Conservation (phyloP, 306 rosid genomes). For the Quercus ilex region DNA sequence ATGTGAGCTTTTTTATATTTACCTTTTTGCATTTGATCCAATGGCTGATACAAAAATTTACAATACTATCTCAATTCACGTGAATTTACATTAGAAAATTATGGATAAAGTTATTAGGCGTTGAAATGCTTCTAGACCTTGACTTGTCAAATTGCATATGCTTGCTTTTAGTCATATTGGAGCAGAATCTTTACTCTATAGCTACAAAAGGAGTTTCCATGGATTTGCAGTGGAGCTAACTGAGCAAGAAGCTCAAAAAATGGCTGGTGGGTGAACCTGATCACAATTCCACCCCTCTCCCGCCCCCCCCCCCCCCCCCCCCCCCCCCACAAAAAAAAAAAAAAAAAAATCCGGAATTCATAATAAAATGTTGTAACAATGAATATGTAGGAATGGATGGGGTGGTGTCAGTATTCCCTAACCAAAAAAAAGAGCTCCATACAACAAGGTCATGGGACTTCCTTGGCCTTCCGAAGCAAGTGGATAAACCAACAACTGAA, state of each 20-base stretch:
- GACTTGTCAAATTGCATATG: background rate
- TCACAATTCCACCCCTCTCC: background rate
- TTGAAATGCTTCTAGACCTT: background rate
- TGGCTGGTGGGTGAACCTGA: conserved; percentile 24
- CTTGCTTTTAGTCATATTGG: conserved; percentile 11
- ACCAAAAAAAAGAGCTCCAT: conserved; percentile 22
- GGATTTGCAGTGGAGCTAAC: conserved; percentile 44
- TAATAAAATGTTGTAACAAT: background rate
- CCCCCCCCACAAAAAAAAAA: background rate
- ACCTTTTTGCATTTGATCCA: no score
- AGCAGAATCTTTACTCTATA: conserved; percentile 21
- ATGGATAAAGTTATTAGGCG: background rate
- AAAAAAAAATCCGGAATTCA: background rate
- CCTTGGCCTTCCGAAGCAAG: conserved; percentile 35
- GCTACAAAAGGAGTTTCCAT: conserved; percentile 39
- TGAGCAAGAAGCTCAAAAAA: conserved; percentile 30
- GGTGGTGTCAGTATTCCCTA: conserved; percentile 55
- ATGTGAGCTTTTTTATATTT: no score
- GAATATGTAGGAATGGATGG: conserved; percentile 34
- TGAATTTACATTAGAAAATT: no score
- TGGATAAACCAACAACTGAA: conserved; percentile 15
- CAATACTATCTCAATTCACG: no score
- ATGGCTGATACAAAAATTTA: no score
- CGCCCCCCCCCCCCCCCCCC: no score
- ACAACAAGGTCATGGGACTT: conserved; percentile 69